Base-by-base conservation (phyloP, 2,329 filamentous ascomycete genomes). In the Neofusicoccum sp. region DNA sequence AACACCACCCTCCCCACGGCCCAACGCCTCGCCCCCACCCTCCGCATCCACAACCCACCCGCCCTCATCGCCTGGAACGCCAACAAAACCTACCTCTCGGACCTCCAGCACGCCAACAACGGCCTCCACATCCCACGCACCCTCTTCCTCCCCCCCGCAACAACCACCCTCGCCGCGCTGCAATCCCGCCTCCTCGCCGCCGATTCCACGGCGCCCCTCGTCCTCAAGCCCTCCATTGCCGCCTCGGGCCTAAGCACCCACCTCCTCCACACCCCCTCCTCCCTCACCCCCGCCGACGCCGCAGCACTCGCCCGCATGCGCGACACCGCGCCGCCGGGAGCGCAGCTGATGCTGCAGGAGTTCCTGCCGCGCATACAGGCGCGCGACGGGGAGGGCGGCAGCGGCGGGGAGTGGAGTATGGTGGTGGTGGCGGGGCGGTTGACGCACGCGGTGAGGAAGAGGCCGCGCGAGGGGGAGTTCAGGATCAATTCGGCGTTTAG, bases 61-160 rank as follows among this genome's bases (percentile, higher is more conserved):
- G 34, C 36, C 37, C 28, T 63, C 22, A 14, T 50, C 29, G 44
- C 45, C 45, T 63, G 61, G 61, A 49, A 63, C 36, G 29, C 44
- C 34, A 63, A 63, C 61, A 63, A 63, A 8, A 63, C 61, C 16
- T 63, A 63, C 54, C 52, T 63, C 12, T 4, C 41, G 16, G 56
- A 60, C 16, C 56, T 59, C n/a, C 58, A 61, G 29, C 43, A 44
- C 0, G 3, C 5, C 28, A n/a, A 9, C 37, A 4, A 33, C 4
- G 36, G 43, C 43, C 52, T 63, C 52, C 28, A 11, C 34, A 16
- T 59, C 16, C 61, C 61, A 4, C 52, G 37, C 36, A 63, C 61
- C 37, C 9, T 52, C 34, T 63, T 50, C 45, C 36, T 63, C 11
- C 29, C 36, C 12, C 44, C 54, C 2, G 2, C 28, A 3, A 34